phyloP scores from a whole-genome alignment of 78 protist genomes.

The Neovahlkampfia damariscottae region DNA sequence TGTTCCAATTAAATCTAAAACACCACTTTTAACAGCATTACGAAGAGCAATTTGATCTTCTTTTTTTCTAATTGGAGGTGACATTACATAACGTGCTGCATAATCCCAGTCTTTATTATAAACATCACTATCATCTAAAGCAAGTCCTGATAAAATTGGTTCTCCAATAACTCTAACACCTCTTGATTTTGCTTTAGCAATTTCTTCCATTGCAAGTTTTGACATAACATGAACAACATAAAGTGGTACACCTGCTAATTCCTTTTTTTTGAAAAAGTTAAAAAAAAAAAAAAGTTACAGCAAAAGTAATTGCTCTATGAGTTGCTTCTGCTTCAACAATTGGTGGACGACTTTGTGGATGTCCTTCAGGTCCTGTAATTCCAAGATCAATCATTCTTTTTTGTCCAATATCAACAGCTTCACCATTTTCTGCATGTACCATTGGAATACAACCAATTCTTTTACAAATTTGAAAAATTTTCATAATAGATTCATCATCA shows the following conservation, averaged over 20 bases:
- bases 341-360: constrained; percentile 54
- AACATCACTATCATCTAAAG: constrained; percentile 47
- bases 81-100: constrained; percentile 67
- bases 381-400: constrained; percentile 48
- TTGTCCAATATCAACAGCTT: constrained; percentile 43
- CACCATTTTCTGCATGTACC: constrained; percentile 86
- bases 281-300: too few relatives aligned
- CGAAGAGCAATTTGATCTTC: constrained; percentile 49
- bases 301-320: constrained; percentile 53
- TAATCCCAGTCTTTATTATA: constrained; percentile 68
- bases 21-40: constrained; percentile 41
- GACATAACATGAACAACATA: constrained; percentile 52
- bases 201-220: constrained; percentile 52
- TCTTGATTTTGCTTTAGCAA: constrained; percentile 19
- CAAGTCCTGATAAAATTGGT: constrained; percentile 75
- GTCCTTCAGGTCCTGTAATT: constrained; percentile 77
- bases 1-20: constrained; percentile 39
- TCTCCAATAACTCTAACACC: constrained; percentile 61
- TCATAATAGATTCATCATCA: constrained; percentile 52
- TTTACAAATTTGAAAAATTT: constrained; percentile 46
- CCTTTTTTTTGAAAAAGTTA: too few relatives aligned
- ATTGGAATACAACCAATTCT: constrained; percentile 69
- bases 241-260: constrained; percentile 47
- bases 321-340: constrained; percentile 72
- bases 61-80: constrained; percentile 80